Conservation (phyloP, 192 early-diverging fungal species). For the Phlyctochytrium arcticum region DNA sequence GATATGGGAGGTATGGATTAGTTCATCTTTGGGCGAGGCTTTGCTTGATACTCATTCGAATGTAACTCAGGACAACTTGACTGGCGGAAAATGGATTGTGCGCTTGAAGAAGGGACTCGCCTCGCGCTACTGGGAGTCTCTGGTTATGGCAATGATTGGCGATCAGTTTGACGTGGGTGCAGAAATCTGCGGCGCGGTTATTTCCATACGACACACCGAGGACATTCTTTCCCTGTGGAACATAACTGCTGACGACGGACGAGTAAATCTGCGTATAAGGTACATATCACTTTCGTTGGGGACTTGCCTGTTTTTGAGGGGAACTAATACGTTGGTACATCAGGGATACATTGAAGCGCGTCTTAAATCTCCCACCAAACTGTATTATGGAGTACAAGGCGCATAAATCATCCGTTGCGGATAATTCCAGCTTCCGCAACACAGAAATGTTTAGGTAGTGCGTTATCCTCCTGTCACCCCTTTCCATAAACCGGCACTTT, state of each 20-base stretch:
- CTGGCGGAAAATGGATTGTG: slow-evolving; percentile 93
- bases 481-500: too few relatives aligned
- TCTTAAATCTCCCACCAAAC: slow-evolving; percentile 79
- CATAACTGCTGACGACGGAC: slow-evolving; percentile 74
- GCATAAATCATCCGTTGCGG: slow-evolving; percentile 75
- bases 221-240: slow-evolving; percentile 97
- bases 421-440: slow-evolving; percentile 82
- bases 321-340: neutral
- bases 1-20: slow-evolving; percentile 78
- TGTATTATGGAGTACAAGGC: slow-evolving; percentile 95
- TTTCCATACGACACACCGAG: slow-evolving; percentile 88
- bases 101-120: slow-evolving; percentile 89
- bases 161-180: slow-evolving; percentile 85
- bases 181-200: slow-evolving; percentile 89
- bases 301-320: neutral
- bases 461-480: too few relatives aligned
- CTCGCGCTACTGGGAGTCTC: slow-evolving; percentile 84
- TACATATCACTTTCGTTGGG: slow-evolving; percentile 17
- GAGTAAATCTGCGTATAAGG: slow-evolving; percentile 81
- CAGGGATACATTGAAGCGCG: slow-evolving; percentile 83
- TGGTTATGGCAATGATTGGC: slow-evolving; percentile 85
- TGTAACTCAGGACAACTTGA: slow-evolving; percentile 65
- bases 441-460: slow-evolving; percentile 49
- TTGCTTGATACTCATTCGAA: neutral
- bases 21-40: neutral